Percentiles rank a stretch among this genome's conserved stretches.
phyloP scores from a whole-genome alignment of 208 protist species.

The Leishmania braziliensis region DNA sequence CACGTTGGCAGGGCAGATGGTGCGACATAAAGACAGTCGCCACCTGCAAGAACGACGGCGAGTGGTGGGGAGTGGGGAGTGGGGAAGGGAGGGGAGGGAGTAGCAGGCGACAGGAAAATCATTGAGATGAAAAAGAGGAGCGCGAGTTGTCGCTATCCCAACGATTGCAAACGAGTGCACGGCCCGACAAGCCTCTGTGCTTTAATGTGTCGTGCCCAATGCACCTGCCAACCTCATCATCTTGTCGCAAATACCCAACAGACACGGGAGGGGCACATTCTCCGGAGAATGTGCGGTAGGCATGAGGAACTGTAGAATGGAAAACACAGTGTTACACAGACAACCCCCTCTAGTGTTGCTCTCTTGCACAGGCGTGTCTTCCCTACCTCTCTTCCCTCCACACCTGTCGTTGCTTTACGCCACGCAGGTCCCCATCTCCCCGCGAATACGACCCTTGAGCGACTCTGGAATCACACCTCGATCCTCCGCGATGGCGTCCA shows the following conservation, averaged over 20 bases:
- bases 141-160: background rate
- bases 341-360: background rate
- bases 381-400: background rate
- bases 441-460: constrained; percentile 63
- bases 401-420: background rate
- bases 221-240: background rate
- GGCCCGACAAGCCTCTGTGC: background rate
- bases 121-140: background rate
- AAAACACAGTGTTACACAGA: background rate
- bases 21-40: background rate
- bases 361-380: background rate
- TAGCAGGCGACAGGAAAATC: background rate
- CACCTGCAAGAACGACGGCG: background rate
- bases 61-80: background rate
- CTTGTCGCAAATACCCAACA: background rate
- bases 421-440: constrained; percentile 30
- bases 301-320: background rate
- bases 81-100: background rate
- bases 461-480: constrained; percentile 53
- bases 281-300: background rate
- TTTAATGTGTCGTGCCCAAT: background rate
- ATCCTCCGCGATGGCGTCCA: constrained; percentile 57
- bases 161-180: background rate
- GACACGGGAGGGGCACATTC: background rate
- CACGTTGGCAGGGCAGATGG: background rate